Conservation (phyloP, 352 stramenopile species). For the Phytophthora foliorum region DNA sequence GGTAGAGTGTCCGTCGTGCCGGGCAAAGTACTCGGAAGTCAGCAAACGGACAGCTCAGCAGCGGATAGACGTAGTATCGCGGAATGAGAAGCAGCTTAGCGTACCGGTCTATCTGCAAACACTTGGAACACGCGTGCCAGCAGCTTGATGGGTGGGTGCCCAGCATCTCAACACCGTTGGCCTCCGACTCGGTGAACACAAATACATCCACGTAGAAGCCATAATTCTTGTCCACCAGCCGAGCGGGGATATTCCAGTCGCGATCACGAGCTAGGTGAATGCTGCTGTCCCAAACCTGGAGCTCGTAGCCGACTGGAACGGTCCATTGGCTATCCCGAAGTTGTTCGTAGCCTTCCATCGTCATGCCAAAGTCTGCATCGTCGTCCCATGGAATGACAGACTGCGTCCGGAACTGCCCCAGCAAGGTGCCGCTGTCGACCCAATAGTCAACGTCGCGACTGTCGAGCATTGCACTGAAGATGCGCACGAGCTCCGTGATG, state of each 20-base stretch:
- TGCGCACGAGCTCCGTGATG: constrained; percentile 53
- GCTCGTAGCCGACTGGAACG: constrained; percentile 48
- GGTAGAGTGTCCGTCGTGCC: constrained; percentile 53
- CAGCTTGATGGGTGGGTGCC: constrained; percentile 45
- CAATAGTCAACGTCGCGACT: constrained; percentile 66
- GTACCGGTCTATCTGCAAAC: constrained; percentile 40
- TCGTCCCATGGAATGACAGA: constrained; percentile 64
- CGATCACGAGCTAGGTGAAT: constrained; percentile 42
- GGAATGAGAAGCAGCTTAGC: constrained; percentile 49
- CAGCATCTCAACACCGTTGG: constrained; percentile 46
- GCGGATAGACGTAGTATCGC: constrained; percentile 56
- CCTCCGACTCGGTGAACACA: constrained; percentile 54
- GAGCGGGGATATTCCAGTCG: constrained; percentile 64
- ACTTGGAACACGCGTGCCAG: constrained; percentile 64
- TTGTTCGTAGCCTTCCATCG: constrained; percentile 44
- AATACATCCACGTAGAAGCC: constrained; percentile 80
- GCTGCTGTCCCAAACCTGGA: constrained; percentile 62
- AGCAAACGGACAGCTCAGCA: constrained; percentile 56
- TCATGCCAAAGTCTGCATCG: constrained; percentile 68
- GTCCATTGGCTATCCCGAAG: constrained; percentile 42
- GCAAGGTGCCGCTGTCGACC: constrained; percentile 71
- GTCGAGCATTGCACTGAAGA: constrained; percentile 51
- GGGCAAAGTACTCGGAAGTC: constrained; percentile 63
- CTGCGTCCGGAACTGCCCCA: constrained; percentile 63
- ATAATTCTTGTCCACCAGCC: constrained; percentile 62